phyloP scores from a whole-genome alignment of 2,329 filamentous ascomycete genomes.

The Thelonectria discophora region DNA sequence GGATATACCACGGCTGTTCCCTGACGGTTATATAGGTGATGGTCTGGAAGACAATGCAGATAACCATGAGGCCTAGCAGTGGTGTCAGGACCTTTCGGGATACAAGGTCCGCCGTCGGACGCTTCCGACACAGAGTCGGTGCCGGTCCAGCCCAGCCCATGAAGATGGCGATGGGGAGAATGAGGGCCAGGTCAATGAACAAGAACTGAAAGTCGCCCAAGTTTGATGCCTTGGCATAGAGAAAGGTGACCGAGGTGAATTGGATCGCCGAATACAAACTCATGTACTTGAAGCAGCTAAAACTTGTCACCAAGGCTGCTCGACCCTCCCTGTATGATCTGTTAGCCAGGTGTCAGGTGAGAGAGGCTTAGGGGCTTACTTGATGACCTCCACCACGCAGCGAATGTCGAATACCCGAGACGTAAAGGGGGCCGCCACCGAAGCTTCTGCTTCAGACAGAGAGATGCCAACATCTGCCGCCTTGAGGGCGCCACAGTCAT shows the following conservation, averaged over 20 bases:
- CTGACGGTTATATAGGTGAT: slow-evolving; percentile 78
- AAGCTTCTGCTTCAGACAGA: slow-evolving; percentile 95
- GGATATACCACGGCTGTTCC: slow-evolving; percentile 84
- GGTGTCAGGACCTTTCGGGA: slow-evolving; percentile 92
- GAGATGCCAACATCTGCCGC: slow-evolving; percentile 98
- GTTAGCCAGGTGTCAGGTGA: slow-evolving; percentile 33
- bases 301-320: slow-evolving; percentile 95
- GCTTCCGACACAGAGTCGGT: slow-evolving; percentile 78
- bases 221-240: slow-evolving; percentile 93
- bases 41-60: slow-evolving; percentile 82
- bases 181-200: slow-evolving; percentile 92
- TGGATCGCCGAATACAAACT: slow-evolving; percentile 99
- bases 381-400: slow-evolving; percentile 91
- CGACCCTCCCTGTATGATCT: slow-evolving; percentile 78
- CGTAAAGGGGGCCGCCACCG: slow-evolving; percentile 97
- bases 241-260: slow-evolving; percentile 95
- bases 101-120: slow-evolving; percentile 91
- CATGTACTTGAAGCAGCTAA: slow-evolving; percentile 99
- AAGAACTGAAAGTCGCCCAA: slow-evolving; percentile 98
- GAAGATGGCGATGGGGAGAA: slow-evolving; percentile 95
- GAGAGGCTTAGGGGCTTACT: slow-evolving; percentile 52
- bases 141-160: slow-evolving; percentile 98
- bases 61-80: slow-evolving; percentile 84
- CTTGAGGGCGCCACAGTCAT: slow-evolving; percentile 96
- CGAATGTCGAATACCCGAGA: slow-evolving; percentile 95